Conservation (phyloP, 1,284 basidiomycete species). For the Wolfiporia cocos region DNA sequence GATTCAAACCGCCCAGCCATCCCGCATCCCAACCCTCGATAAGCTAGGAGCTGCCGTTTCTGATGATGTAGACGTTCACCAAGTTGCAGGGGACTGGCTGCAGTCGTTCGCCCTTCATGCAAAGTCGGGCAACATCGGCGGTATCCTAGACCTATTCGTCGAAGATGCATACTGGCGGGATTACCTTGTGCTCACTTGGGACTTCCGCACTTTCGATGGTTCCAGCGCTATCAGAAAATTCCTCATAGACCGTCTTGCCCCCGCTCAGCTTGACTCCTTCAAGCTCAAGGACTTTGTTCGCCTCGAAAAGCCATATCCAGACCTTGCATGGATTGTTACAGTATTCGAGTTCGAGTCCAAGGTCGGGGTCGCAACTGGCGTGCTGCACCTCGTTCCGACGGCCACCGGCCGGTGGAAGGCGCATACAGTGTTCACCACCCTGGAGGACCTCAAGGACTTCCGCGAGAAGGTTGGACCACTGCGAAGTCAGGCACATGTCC, state of each 20-base stretch:
- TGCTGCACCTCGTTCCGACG: slow-evolving; percentile 45
- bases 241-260: slow-evolving; percentile 35
- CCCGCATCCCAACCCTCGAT: slow-evolving; percentile 31
- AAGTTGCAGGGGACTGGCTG: slow-evolving; percentile 39
- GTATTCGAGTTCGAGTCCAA: slow-evolving; percentile 48
- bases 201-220: slow-evolving; percentile 51
- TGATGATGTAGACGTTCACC: slow-evolving; percentile 24
- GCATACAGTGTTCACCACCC: slow-evolving; percentile 45
- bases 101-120: slow-evolving; percentile 31
- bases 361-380: slow-evolving; percentile 38
- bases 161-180: slow-evolving; percentile 48
- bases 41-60: slow-evolving; percentile 26
- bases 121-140: slow-evolving; percentile 27
- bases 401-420: slow-evolving; percentile 43
- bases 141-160: slow-evolving; percentile 30
- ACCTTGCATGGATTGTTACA: slow-evolving; percentile 47
- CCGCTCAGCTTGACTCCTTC: slow-evolving; percentile 31
- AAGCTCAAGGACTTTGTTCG: slow-evolving; percentile 24
- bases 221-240: slow-evolving; percentile 33
- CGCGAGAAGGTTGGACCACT: slow-evolving; percentile 32
- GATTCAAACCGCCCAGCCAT: slow-evolving; percentile 3
- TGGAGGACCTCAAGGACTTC: slow-evolving; percentile 44
- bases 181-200: slow-evolving; percentile 52
- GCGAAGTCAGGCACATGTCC: slow-evolving; percentile 27
- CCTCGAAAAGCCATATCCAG: slow-evolving; percentile 39